Percentiles rank a stretch among this genome's conserved stretches.
Conservation (phyloP, 2,329 filamentous ascomycete genomes). For the Colletotrichum ledebouriae region DNA sequence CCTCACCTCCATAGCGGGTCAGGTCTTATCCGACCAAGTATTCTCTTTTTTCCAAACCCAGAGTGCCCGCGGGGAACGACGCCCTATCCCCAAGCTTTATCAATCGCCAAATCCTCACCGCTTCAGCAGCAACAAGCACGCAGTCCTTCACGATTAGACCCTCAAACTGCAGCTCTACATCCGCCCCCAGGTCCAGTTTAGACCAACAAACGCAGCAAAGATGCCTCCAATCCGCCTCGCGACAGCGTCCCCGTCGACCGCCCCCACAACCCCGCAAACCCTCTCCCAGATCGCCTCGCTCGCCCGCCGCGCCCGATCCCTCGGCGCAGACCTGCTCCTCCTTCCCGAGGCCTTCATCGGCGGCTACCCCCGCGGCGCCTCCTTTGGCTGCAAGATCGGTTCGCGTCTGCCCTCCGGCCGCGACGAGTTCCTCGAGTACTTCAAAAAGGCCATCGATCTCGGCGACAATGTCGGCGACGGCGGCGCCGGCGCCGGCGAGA, state of each 20-base stretch:
- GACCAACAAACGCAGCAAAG: background rate
- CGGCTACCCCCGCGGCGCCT: slow-evolving; percentile 86
- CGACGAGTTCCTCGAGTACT: slow-evolving; percentile 87
- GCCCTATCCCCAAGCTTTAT: background rate
- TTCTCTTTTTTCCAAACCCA: slow-evolving; percentile 14
- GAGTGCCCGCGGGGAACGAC: slow-evolving; percentile 10
- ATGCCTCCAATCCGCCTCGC: slow-evolving; percentile 61
- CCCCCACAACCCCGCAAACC: slow-evolving; percentile 68
- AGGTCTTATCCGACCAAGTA: background rate
- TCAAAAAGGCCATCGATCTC: slow-evolving; percentile 82
- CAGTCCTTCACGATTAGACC: background rate
- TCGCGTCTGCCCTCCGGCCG: slow-evolving; percentile 76
- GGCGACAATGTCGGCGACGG: slow-evolving; percentile 77
- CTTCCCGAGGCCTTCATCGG: slow-evolving; percentile 95
- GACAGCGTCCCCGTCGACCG: slow-evolving; percentile 68
- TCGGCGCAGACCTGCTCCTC: slow-evolving; percentile 76
- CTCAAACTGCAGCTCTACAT: background rate
- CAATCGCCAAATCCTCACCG: no score
- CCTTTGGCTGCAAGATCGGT: slow-evolving; percentile 83
- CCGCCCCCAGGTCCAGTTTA: background rate
- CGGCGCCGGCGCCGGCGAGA: slow-evolving; percentile 76
- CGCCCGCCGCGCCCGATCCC: slow-evolving; percentile 71
- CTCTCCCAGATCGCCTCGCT: slow-evolving; percentile 75
- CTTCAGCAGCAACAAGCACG: background rate
- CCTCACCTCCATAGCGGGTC: slow-evolving; percentile 15